Percentiles rank a stretch among this genome's conserved stretches.
Conservation (phyloP, 331 rosid genomes). For the Arachis monticola region DNA sequence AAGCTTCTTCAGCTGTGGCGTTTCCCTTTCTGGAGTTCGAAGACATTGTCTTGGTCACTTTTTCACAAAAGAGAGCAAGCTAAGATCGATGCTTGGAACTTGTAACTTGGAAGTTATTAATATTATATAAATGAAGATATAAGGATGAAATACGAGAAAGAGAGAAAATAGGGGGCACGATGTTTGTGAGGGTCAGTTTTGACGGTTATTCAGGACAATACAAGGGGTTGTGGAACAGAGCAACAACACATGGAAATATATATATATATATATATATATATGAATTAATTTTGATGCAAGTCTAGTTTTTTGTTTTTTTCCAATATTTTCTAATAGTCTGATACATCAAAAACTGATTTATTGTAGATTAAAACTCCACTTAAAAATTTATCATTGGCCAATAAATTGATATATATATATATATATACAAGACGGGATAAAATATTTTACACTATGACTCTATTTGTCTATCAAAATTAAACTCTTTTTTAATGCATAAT, state of each 20-base stretch:
- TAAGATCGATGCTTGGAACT: neutral
- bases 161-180: neutral
- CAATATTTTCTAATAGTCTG: no score
- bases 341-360: no score
- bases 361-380: no score
- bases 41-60: conserved; percentile 21
- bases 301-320: no score
- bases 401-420: no score
- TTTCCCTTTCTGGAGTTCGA: conserved; percentile 10
- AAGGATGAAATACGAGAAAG: neutral
- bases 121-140: neutral
- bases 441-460: no score
- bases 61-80: neutral
- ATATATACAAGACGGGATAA: no score
- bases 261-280: no score
- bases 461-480: no score
- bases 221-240: conserved; percentile 4
- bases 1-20: conserved; percentile 44
- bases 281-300: no score
- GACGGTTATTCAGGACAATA: conserved; percentile 40
- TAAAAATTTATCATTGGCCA: no score
- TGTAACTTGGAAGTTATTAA: neutral
- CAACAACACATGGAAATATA: neutral
- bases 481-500: no score
- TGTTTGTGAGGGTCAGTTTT: conserved; percentile 36